phyloP scores from a whole-genome alignment of 768 basidiomycete genomes.

The Filobasidium floriforme region DNA sequence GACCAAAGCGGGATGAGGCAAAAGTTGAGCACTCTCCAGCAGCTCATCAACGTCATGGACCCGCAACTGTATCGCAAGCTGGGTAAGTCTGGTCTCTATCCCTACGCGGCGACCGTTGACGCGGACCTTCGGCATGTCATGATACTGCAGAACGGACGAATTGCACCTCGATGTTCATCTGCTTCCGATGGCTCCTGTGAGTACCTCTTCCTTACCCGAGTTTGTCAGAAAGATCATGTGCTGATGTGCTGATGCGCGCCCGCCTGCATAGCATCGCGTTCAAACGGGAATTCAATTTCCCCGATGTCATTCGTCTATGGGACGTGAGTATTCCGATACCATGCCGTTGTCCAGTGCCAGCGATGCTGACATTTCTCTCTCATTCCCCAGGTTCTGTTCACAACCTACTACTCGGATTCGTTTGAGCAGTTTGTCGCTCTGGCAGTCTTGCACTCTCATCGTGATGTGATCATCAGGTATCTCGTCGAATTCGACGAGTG shows the following conservation, averaged over 20 bases:
- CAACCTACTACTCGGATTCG: constrained; percentile 71
- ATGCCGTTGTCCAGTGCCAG: not conserved
- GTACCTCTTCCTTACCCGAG: not conserved
- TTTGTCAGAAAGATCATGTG: too few relatives aligned
- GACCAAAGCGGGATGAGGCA: constrained; percentile 98
- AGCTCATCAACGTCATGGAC: constrained; percentile 87
- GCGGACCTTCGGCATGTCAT: not conserved
- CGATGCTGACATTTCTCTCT: constrained; percentile 46
- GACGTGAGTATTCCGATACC: constrained; percentile 51
- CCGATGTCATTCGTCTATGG: constrained; percentile 83
- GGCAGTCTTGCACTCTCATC: constrained; percentile 86
- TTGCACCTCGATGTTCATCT: constrained; percentile 90
- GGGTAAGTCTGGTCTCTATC: constrained; percentile 48
- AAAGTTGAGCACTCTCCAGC: constrained; percentile 78
- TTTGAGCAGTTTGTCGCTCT: constrained; percentile 93
- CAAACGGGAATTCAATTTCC: constrained; percentile 93
- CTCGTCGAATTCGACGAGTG: constrained; percentile 67
- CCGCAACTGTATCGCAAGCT: constrained; percentile 88
- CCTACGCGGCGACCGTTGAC: too few relatives aligned
- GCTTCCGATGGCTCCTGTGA: constrained; percentile 67
- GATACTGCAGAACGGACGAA: constrained; percentile 65
- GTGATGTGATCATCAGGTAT: constrained; percentile 90
- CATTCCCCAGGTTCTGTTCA: constrained; percentile 40
- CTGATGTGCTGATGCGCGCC: constrained; percentile 21
- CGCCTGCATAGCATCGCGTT: constrained; percentile 63